Evolutionary conservation across 176 grass and related monocot genomes (phyloP), one percentile per base, ranked within the genome.

Genomic region (Themeda triandra): DNA sequence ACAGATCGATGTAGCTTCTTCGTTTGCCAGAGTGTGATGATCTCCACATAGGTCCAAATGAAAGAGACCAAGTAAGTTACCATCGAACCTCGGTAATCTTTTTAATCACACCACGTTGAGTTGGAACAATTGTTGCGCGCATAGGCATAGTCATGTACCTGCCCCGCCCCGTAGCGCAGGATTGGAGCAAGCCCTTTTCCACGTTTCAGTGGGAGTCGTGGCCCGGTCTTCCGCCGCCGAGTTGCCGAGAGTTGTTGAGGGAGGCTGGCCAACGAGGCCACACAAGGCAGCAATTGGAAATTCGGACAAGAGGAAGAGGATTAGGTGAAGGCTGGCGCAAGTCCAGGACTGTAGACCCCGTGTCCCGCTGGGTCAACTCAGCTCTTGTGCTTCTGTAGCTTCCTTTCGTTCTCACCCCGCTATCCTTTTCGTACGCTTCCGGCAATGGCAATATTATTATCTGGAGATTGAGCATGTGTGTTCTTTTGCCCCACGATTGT

Each of bases 181-280:
- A 6, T 35, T 35, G 33, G 71, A 33, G 59, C 4, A 59, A 1
- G 19, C 30, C 31, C 71, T 71, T 71, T 67, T 79, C 79, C 88
- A 86, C 79, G 88, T 73, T 83, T 77, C 12, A 36, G 53, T 27
- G 73, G 83, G 46, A 14, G 27, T 44, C 72, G 83, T 89, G 69
- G 30, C 70, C 59, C 25, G 29, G 62, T 51, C 30, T 12, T 49
- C 24, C 44, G 77, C 30, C 4, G 62, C 77, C 49, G 60, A 44
- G 72, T 56, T n/a, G 66, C 51, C 18, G 5, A 21, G 83, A 86
- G 73, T 82, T 39, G 88, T 54, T 90, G 73, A 73, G 69, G 68
- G 73, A 73, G 69, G 76, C 45, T 14, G 85, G 21, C 49, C 36
- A 77, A 4, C 36, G 27, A 74, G 15, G 41, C 13, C 25, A 15